phyloP scores from a whole-genome alignment of 495 filamentous ascomycete genomes.

The Geoglossum glabrum region DNA sequence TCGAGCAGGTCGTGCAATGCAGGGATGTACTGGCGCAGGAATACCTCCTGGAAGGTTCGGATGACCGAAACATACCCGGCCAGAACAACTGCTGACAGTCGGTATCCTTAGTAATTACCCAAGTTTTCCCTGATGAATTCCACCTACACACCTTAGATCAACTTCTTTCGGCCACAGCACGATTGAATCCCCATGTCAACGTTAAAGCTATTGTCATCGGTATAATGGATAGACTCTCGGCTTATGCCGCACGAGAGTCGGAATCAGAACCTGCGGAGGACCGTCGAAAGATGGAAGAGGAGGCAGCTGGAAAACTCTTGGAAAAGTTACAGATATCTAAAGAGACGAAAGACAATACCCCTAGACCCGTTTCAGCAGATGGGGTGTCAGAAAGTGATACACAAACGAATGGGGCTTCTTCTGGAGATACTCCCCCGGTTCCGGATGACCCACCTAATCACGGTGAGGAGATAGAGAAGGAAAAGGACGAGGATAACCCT shows the following conservation, averaged over 20 bases:
- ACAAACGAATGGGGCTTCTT: conserved; percentile 4
- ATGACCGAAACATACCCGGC: not conserved
- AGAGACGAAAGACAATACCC: conserved; percentile 22
- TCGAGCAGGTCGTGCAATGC: conserved; percentile 96
- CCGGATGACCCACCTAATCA: not conserved
- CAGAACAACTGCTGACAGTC: conserved; percentile 12
- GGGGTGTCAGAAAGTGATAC: not conserved
- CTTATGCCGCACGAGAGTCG: conserved; percentile 75
- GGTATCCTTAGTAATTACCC: conserved; percentile 56
- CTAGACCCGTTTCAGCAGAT: conserved; percentile 2
- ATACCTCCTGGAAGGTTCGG: conserved; percentile 74
- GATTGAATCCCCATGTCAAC: conserved; percentile 88
- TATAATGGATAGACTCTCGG: conserved; percentile 85
- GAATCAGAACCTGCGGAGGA: conserved; percentile 52
- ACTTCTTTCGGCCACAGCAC: conserved; percentile 72
- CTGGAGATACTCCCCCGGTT: not conserved
- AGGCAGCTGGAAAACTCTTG: conserved; percentile 55
- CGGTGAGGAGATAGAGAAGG: not conserved
- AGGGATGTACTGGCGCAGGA: conserved; percentile 93
- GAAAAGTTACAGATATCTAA: conserved; percentile 58
- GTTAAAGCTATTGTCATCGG: conserved; percentile 96
- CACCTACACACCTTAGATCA: conserved; percentile 92
- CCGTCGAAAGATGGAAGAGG: conserved; percentile 56
- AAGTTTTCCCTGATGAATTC: conserved; percentile 97
- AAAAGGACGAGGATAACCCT: conserved; percentile 17